Evolutionary conservation across 2,329 filamentous ascomycete genomes (phyloP).

Genomic region (Pseudomassariella vexata): DNA sequence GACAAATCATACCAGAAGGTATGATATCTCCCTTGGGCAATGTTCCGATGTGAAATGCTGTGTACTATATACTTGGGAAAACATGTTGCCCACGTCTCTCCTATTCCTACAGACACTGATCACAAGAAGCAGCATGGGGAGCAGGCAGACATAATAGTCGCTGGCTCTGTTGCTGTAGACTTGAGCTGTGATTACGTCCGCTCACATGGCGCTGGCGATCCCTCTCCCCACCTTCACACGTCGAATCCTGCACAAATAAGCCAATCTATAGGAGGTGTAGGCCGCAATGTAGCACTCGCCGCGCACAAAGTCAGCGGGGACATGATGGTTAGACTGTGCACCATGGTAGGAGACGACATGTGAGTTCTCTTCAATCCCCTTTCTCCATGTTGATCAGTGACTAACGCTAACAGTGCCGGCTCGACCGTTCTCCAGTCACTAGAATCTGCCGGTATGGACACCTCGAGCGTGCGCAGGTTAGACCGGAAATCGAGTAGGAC

Average conservation of each 20-base stretch:
- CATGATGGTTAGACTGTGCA: constrained; percentile 66
- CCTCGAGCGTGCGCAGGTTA: constrained; percentile 55
- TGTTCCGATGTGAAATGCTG: too few species aligned
- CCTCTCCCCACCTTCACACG: constrained; percentile 57
- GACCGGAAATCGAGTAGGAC: constrained; percentile 56
- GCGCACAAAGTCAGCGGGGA: constrained; percentile 61
- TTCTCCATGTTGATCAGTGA: not conserved
- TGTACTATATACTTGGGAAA: too few species aligned
- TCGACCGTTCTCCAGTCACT: constrained; percentile 65
- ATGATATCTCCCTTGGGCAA: not conserved
- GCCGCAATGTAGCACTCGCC: constrained; percentile 84
- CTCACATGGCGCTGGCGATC: constrained; percentile 17
- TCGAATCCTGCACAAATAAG: constrained; percentile 80
- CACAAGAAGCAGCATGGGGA: too few species aligned
- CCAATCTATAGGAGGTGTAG: constrained; percentile 85
- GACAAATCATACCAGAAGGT: not conserved
- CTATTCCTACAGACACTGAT: too few species aligned
- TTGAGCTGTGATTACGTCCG: constrained; percentile 70
- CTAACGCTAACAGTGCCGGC: constrained; percentile 54
- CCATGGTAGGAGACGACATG: constrained; percentile 74
- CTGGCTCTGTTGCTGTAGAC: constrained; percentile 86
- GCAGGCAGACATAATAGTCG: constrained; percentile 68
- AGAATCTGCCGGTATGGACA: constrained; percentile 57
- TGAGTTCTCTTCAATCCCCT: constrained; percentile 30
- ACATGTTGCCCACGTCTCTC: too few species aligned